phyloP scores from a whole-genome alignment of 2,329 filamentous ascomycete species.

The Xylaria sp. region DNA sequence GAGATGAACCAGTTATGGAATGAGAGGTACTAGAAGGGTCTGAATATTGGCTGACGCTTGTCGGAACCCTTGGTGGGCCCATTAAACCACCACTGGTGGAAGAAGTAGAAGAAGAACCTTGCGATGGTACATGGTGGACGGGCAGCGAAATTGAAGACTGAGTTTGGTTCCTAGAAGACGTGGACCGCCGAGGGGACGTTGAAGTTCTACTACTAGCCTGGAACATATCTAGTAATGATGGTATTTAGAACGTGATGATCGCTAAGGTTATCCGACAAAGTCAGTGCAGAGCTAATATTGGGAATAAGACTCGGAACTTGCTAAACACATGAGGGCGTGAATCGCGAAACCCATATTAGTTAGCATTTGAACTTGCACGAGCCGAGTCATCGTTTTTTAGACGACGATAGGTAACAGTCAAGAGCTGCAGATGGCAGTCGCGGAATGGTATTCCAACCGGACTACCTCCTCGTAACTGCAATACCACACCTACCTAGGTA shows the following conservation, averaged over 20 bases:
- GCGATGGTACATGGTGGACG: slow-evolving; percentile 20
- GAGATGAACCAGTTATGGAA: slow-evolving; percentile 47
- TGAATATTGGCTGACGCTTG: slow-evolving; percentile 46
- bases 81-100: slow-evolving; percentile 23
- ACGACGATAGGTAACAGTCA: background rate
- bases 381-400: no score
- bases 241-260: background rate
- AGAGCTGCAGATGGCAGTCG: background rate
- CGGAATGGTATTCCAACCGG: background rate
- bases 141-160: slow-evolving; percentile 23
- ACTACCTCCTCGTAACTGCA: background rate
- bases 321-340: no score
- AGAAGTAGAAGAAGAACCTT: slow-evolving; percentile 38
- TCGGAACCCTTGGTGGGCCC: slow-evolving; percentile 37
- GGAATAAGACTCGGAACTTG: no score
- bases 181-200: background rate
- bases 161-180: slow-evolving; percentile 12
- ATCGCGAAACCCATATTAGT: no score
- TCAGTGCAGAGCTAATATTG: no score
- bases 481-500: no score
- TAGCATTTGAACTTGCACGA: no score
- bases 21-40: slow-evolving; percentile 40
- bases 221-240: background rate
- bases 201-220: slow-evolving; percentile 15
- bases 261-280: background rate